Percentiles rank a stretch among this genome's conserved stretches.
These are phyloP conservation scores for Alternaria tenuissima DNA, from an alignment of 2,329 filamentous ascomycete species.

Conservation along the genomic window DNA sequence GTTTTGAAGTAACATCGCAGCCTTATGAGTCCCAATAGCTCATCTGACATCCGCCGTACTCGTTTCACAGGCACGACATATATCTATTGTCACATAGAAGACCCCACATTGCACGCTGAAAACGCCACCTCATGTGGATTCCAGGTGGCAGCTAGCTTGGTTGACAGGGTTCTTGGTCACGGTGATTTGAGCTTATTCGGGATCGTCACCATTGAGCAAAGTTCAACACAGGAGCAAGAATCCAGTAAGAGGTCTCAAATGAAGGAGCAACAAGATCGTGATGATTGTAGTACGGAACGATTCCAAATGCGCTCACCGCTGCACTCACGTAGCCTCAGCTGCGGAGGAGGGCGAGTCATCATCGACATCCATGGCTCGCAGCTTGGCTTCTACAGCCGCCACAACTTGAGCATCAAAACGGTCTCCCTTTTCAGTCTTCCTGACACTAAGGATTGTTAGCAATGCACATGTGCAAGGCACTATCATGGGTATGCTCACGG, in stretches of 20 bases:
- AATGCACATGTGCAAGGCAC: background rate
- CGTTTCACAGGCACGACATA: conserved; percentile 12
- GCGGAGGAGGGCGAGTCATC: conserved; percentile 34
- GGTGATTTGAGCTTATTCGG: background rate
- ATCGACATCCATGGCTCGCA: conserved; percentile 49
- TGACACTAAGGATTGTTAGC: conserved; percentile 54
- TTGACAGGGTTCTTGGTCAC: background rate
- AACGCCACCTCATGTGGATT: conserved; percentile 9
- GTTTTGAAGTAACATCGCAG: background rate
- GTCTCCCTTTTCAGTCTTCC: conserved; percentile 63
- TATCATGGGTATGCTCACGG: conserved; percentile 50
- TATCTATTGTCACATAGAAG: background rate
- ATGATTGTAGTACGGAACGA: background rate
- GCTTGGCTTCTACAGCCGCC: conserved; percentile 64
- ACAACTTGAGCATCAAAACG: conserved; percentile 69
- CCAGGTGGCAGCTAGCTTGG: background rate
- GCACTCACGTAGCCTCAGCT: conserved; percentile 22
- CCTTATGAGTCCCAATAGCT: conserved; percentile 6
- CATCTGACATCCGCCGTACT: conserved; percentile 12
- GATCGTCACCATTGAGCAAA: background rate
- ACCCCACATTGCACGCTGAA: conserved; percentile 6
- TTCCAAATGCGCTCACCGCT: background rate
- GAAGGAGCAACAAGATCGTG: background rate
- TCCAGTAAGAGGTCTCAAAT: background rate
- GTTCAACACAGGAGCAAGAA: background rate